Percentiles rank a stretch among this genome's conserved stretches.
Evolutionary conservation across 2,329 filamentous ascomycete genomes (phyloP).

Genomic region (Fusarium sp.): DNA sequence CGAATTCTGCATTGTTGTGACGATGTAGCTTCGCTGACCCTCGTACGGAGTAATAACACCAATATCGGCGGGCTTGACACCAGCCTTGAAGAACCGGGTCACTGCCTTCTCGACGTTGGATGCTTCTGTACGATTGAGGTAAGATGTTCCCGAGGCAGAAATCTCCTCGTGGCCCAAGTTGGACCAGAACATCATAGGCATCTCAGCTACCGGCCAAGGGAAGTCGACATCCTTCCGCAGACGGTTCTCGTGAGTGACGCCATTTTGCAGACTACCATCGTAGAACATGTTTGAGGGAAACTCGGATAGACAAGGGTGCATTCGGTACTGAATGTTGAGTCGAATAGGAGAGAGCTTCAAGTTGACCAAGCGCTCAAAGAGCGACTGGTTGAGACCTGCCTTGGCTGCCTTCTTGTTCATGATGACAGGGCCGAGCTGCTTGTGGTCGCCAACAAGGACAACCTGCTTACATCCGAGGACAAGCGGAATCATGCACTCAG

Average conservation of each 20-base stretch:
- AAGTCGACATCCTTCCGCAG: constrained; percentile 96
- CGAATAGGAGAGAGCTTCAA: constrained; percentile 92
- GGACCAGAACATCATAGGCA: constrained; percentile 99
- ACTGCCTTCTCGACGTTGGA: constrained; percentile 99
- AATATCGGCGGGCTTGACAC: constrained; percentile 92
- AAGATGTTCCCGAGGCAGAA: constrained; percentile 95
- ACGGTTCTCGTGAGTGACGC: constrained; percentile 89
- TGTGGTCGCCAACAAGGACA: constrained; percentile 97
- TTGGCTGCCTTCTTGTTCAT: constrained; percentile 99
- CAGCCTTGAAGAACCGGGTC: constrained; percentile 98
- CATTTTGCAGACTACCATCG: constrained; percentile 95
- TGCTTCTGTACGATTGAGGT: constrained; percentile 96
- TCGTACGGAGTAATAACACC: constrained; percentile 99
- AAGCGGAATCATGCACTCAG: constrained; percentile 98
- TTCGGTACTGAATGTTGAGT: constrained; percentile 96
- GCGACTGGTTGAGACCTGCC: constrained; percentile 95
- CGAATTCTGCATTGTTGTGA: constrained; percentile 98
- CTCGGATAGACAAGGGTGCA: constrained; percentile 97
- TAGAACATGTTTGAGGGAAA: constrained; percentile 99
- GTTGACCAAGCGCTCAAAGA: constrained; percentile 96
- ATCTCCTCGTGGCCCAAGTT: constrained; percentile 98
- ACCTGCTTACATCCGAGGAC: constrained; percentile 98
- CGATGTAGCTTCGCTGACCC: constrained; percentile 97
- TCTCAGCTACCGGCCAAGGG: constrained; percentile 93
- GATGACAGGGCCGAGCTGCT: constrained; percentile 97